Evolutionary conservation across 768 basidiomycete species (phyloP), one percentile per base, ranked within the genome.

Genomic region (Phlegmacium glaucopus): DNA sequence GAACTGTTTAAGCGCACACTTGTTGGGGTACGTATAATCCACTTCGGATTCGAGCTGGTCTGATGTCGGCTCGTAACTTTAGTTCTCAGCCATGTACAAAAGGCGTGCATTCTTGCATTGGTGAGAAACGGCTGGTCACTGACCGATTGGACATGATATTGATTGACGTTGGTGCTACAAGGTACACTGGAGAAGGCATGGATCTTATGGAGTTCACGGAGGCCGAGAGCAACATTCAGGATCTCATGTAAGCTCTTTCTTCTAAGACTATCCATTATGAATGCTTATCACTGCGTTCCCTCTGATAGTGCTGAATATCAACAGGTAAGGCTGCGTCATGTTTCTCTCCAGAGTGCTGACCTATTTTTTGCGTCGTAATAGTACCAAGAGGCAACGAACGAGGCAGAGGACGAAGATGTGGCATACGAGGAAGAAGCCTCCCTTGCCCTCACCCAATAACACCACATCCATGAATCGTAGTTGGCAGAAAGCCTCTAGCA

Each of bases 121-220:
- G 89, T 75, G 18, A 54, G 59, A 43, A 35, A 12, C 13, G 47
- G 5, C 22, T 22, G 22, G 22, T 22, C 22, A 22, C 22, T 22
- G 39, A 39, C 1, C 7, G 17, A 25, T 34, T n/a, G 36, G 9
- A 37, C 15, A 26, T 25, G 29, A 30, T 1, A 26, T 9, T 40
- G 42, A 30, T 39, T n/a, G 32, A 42, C 30, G 18, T 17, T 44
- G 8, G 12, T 4, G 9, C 5, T 49, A n/a, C 6, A 46, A 76
- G 73, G 76, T 94, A 92, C 63, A 87, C 83, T 8, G 87, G 82
- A 10, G 92, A 94, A 64, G 92, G 92, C 36, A 94, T 94, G 93
- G 93, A 94, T 61, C 61, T 77, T 13, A 78, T 85, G 84, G 79
- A 93, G 66, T 91, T 93, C 65, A 78, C 86, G 0, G 90, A 93